Conservation (phyloP, 2,329 filamentous ascomycete species). For the Ceratocystis diversiconidia region DNA sequence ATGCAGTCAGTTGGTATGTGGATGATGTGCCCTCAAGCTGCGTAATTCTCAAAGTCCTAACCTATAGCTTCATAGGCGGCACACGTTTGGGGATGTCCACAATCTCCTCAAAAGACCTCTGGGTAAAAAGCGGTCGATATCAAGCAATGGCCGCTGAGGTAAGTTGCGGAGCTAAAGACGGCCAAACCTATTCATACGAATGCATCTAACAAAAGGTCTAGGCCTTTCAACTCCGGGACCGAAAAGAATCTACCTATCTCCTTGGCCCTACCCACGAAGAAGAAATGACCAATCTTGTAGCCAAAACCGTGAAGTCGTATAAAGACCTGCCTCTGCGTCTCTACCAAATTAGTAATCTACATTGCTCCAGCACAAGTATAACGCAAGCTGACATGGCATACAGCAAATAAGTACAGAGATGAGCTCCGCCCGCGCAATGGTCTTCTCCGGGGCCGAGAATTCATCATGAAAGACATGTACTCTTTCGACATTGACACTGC, state of each 20-base stretch:
- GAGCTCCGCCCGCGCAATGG: slow-evolving; percentile 81
- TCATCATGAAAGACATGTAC: slow-evolving; percentile 96
- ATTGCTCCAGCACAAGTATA: neutral
- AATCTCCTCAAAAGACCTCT: slow-evolving; percentile 71
- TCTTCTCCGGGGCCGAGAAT: slow-evolving; percentile 75
- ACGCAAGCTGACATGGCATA: neutral
- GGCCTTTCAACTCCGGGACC: slow-evolving; percentile 69
- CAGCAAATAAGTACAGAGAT: slow-evolving; percentile 85
- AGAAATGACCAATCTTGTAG: slow-evolving; percentile 76
- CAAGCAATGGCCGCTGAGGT: slow-evolving; percentile 60
- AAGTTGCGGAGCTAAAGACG: neutral
- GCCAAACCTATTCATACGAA: neutral
- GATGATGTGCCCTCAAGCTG: neutral
- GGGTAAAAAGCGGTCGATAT: slow-evolving; percentile 73
- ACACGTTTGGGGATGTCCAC: slow-evolving; percentile 73
- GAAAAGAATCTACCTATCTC: slow-evolving; percentile 59
- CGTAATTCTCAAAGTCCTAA: neutral
- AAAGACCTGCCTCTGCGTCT: slow-evolving; percentile 73
- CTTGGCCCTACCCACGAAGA: slow-evolving; percentile 92
- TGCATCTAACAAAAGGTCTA: slow-evolving; percentile 25
- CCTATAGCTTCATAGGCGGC: slow-evolving; percentile 38
- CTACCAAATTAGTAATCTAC: slow-evolving; percentile 66
- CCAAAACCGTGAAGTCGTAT: slow-evolving; percentile 60
- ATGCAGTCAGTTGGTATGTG: slow-evolving; percentile 58
- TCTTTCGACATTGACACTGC: slow-evolving; percentile 65